A percentile compares a stretch with the other conserved stretches of the same genome.
Evolutionary conservation across 2,329 filamentous ascomycete species (phyloP).

Genomic region (Ceratocystis alfenasii): DNA sequence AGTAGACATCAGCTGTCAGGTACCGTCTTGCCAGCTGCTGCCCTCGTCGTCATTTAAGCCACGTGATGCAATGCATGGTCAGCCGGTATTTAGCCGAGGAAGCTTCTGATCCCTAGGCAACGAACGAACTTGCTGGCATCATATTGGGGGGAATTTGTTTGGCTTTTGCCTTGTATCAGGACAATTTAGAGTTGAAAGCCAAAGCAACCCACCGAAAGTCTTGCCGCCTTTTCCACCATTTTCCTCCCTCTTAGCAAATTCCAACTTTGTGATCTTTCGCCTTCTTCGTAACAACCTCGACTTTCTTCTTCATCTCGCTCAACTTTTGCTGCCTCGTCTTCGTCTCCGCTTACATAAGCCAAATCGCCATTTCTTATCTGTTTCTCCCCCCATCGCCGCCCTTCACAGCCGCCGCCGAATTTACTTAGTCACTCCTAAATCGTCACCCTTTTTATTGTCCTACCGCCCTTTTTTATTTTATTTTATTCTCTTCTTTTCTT

Average conservation of each 20-base stretch:
- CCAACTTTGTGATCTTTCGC: not conserved
- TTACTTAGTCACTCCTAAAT: not conserved
- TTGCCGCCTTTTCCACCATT: not conserved
- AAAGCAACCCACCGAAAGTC: not conserved
- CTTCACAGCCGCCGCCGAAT: not conserved
- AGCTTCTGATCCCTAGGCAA: constrained; percentile 11
- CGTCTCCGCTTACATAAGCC: not conserved
- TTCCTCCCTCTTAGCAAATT: not conserved
- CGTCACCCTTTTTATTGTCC: constrained; percentile 4
- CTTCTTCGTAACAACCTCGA: not conserved
- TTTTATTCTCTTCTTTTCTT: not conserved
- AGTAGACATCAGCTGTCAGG: not conserved
- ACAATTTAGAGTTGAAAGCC: not conserved
- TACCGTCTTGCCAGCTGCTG: not conserved
- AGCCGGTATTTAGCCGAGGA: constrained; percentile 8
- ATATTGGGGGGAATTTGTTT: not conserved
- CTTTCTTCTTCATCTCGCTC: not conserved
- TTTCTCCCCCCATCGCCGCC: not conserved
- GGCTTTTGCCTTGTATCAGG: too few species aligned
- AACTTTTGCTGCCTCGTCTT: not conserved
- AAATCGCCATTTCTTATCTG: not conserved
- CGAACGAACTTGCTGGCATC: constrained; percentile 1
- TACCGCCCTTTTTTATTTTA: not conserved
- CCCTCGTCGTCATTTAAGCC: not conserved
- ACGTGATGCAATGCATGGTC: not conserved